Evolutionary conservation across 768 basidiomycete genomes (phyloP).

Genomic region (Basidioascus undulatus): DNA sequence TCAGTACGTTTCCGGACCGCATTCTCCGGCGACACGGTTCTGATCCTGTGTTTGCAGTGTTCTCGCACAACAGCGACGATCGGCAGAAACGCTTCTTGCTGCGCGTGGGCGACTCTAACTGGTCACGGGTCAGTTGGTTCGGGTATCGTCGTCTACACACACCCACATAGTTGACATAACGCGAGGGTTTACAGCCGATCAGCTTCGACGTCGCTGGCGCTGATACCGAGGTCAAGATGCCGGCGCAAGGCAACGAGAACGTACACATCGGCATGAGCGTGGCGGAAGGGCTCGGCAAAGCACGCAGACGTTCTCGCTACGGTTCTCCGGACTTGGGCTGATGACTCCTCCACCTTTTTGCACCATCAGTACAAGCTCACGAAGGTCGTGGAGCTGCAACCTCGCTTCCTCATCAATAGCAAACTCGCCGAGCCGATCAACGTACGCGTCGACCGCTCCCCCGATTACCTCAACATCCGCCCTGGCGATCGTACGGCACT

Average conservation of each 20-base stretch:
- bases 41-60: constrained; percentile 27
- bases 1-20: not conserved
- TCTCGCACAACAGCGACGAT: constrained; percentile 51
- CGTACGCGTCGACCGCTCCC: constrained; percentile 65
- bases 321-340: too few relatives aligned
- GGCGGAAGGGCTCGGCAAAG: constrained; percentile 76
- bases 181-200: constrained; percentile 30
- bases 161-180: not conserved
- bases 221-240: constrained; percentile 56
- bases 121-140: constrained; percentile 46
- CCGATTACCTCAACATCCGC: constrained; percentile 34
- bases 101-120: constrained; percentile 51
- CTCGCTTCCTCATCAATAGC: constrained; percentile 78
- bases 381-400: constrained; percentile 75
- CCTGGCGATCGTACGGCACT: constrained; percentile 47
- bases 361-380: constrained; percentile 76
- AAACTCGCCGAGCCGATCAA: constrained; percentile 39
- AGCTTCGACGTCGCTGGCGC: constrained; percentile 79
- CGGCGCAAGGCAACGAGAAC: constrained; percentile 32
- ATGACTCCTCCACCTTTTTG: not conserved
- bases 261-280: constrained; percentile 73
- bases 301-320: constrained; percentile 8
- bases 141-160: constrained; percentile 2
- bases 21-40: not conserved
- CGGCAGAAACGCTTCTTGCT: constrained; percentile 65